Conservation (phyloP, 257 asterid species). For the Paulownia fortunei region DNA sequence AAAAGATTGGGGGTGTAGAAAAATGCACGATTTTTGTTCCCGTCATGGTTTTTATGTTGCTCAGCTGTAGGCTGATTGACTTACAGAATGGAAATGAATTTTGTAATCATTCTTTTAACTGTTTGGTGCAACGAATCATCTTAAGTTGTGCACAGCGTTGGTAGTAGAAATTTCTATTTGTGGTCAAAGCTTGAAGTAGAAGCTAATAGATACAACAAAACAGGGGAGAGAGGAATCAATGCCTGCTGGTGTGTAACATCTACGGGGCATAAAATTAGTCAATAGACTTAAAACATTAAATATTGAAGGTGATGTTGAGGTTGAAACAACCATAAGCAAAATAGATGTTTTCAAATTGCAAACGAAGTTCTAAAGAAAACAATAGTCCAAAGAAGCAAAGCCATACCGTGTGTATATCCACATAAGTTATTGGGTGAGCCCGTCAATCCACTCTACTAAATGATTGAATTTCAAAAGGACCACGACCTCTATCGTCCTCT, state of each 20-base stretch:
- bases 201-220: not conserved
- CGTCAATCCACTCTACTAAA: conserved; percentile 66
- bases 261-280: not conserved
- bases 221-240: not conserved
- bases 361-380: not conserved
- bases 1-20: not conserved
- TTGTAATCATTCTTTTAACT: not conserved
- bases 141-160: not conserved
- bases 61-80: not conserved
- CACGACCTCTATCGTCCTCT: conserved; percentile 80
- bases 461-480: conserved; percentile 54
- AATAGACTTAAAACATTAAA: not conserved
- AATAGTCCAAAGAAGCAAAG: conserved; percentile 10
- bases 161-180: not conserved
- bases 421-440: conserved; percentile 77
- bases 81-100: not conserved
- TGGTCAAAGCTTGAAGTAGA: too few relatives aligned
- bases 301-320: not conserved
- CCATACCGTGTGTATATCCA: conserved; percentile 68
- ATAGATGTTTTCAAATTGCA: conserved; percentile 1
- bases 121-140: not conserved
- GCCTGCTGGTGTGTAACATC: too few relatives aligned
- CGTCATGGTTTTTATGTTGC: not conserved
- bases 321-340: not conserved
- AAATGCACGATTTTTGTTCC: not conserved